phyloP scores from a whole-genome alignment of 179 eudicot species.

The Beta lomatogona region DNA sequence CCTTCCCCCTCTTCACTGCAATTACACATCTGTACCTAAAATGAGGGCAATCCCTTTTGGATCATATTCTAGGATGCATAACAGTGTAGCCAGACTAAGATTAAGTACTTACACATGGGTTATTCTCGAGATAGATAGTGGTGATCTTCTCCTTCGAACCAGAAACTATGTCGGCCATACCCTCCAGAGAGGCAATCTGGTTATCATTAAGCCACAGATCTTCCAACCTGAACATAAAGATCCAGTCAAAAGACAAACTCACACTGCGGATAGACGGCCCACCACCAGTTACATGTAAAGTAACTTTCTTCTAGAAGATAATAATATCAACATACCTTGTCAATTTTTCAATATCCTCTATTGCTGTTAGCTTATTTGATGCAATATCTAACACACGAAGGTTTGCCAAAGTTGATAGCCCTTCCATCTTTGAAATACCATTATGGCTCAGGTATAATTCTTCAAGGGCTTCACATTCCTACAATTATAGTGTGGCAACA shows the following conservation, averaged over 20 bases:
- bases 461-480: constrained; percentile 91
- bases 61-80: neutral
- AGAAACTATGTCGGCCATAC: constrained; percentile 68
- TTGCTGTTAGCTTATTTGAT: constrained; percentile 81
- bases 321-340: constrained; percentile 46
- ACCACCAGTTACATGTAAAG: neutral
- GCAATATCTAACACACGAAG: constrained; percentile 86
- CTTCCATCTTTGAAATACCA: constrained; percentile 92
- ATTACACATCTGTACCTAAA: neutral
- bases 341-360: constrained; percentile 68
- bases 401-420: constrained; percentile 73
- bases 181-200: constrained; percentile 75
- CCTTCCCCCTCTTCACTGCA: neutral
- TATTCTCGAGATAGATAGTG: constrained; percentile 92
- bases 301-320: neutral
- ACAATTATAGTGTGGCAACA: constrained; percentile 25
- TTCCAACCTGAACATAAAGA: constrained; percentile 62
- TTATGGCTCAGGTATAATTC: constrained; percentile 96
- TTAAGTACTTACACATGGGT: constrained; percentile 81
- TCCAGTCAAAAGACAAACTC: constrained; percentile 2
- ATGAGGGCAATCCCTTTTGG: too few relatives aligned
- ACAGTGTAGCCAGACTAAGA: constrained; percentile 6
- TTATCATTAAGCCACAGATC: constrained; percentile 99
- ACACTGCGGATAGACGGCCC: neutral
- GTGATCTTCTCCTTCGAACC: constrained; percentile 86